Evolutionary conservation across 1,284 basidiomycete species (phyloP).

Genomic region (Malassezia cuniculi): DNA sequence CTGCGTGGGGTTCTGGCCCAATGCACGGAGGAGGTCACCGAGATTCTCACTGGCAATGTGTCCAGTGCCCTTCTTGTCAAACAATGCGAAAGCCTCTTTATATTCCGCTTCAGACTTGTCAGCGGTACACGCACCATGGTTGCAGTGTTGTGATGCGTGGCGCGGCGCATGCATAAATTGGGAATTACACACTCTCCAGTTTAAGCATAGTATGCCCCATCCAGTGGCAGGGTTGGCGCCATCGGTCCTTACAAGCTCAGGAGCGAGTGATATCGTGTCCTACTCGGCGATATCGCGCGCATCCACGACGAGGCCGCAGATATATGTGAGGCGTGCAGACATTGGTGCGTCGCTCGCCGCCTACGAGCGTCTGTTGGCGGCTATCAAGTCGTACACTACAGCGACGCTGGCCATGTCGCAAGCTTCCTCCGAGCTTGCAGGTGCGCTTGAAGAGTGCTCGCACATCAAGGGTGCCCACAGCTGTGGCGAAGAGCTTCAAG

Average conservation of each 20-base stretch:
- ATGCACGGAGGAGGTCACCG: conserved; percentile 83
- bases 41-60: conserved; percentile 73
- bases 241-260: too few species aligned
- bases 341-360: conserved; percentile 63
- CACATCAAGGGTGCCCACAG: conserved; percentile 39
- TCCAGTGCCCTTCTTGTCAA: conserved; percentile 90
- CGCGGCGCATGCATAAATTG: too few species aligned
- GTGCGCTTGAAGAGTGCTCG: conserved; percentile 48
- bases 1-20: conserved; percentile 97
- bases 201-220: too few species aligned
- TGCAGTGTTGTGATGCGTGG: conserved; percentile 2
- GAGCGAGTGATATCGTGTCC: too few species aligned
- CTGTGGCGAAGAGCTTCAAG: conserved; percentile 29
- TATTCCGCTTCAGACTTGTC: conserved; percentile 37
- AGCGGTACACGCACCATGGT: neutral
- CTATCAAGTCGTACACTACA: conserved; percentile 68
- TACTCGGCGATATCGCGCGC: too few species aligned
- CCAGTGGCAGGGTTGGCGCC: too few species aligned
- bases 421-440: conserved; percentile 72
- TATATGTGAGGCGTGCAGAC: conserved; percentile 69
- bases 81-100: conserved; percentile 91
- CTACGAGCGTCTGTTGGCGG: conserved; percentile 69
- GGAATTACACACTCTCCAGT: too few species aligned
- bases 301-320: conserved; percentile 48
- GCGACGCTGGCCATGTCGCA: conserved; percentile 70